Conservation (phyloP, 495 filamentous ascomycete genomes). For the Hypoxylon fragiforme region DNA sequence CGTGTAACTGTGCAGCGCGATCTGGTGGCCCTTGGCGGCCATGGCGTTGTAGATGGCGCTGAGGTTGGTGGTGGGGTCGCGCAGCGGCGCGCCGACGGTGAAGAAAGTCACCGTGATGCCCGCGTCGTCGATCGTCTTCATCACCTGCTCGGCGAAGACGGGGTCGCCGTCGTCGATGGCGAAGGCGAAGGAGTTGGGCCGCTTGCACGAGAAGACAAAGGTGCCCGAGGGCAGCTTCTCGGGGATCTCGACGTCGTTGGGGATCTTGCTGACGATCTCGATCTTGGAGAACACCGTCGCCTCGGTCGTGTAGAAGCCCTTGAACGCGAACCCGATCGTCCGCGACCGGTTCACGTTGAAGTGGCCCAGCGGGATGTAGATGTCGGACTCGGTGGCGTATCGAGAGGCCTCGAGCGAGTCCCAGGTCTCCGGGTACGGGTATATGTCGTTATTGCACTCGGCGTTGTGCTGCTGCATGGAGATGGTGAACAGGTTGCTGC, state of each 20-base stretch:
- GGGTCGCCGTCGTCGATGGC: slow-evolving; percentile 81
- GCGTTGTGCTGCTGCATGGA: slow-evolving; percentile 74
- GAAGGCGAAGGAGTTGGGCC: slow-evolving; percentile 76
- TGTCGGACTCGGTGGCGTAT: slow-evolving; percentile 62
- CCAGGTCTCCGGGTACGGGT: slow-evolving; percentile 74
- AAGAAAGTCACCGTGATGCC: slow-evolving; percentile 75
- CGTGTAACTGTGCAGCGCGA: slow-evolving; percentile 74
- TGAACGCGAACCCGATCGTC: slow-evolving; percentile 66
- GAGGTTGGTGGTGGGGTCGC: slow-evolving; percentile 62
- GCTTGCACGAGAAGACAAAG: slow-evolving; percentile 66
- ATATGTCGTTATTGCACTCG: slow-evolving; percentile 58
- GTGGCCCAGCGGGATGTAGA: slow-evolving; percentile 76
- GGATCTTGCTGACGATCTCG: slow-evolving; percentile 64
- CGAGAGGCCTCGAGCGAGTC: slow-evolving; percentile 71
- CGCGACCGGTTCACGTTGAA: slow-evolving; percentile 66
- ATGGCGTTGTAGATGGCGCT: slow-evolving; percentile 68
- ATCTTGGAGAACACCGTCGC: slow-evolving; percentile 60
- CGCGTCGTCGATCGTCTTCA: slow-evolving; percentile 65
- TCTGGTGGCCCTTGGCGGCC: slow-evolving; percentile 67
- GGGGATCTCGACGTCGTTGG: slow-evolving; percentile 55
- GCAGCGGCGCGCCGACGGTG: slow-evolving; percentile 68
- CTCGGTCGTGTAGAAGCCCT: slow-evolving; percentile 65
- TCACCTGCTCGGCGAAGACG: slow-evolving; percentile 61
- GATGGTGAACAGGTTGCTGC: slow-evolving; percentile 68
- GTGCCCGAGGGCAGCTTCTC: slow-evolving; percentile 64